These are phyloP conservation scores for Yarrowia sp. DNA, from an alignment of 805 yeast species.

Conservation along the genomic window DNA sequence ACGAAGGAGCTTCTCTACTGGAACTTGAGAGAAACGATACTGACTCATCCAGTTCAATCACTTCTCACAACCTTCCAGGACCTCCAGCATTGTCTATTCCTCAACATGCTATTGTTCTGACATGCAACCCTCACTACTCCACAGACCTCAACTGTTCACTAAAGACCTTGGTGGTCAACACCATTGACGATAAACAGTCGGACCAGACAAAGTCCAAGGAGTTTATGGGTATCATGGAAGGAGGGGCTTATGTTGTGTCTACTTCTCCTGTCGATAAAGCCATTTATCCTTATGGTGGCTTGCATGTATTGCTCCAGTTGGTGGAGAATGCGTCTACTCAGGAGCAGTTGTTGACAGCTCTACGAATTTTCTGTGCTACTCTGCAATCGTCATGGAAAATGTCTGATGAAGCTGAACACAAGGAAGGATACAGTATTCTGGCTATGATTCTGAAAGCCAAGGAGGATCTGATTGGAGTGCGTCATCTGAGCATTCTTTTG, in stretches of 20 bases:
- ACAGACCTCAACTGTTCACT: background rate
- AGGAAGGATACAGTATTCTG: conserved; percentile 17
- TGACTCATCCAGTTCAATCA: background rate
- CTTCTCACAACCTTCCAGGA: background rate
- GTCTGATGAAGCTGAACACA: conserved; percentile 21
- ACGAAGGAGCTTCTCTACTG: conserved; percentile 7
- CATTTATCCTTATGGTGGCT: conserved; percentile 22
- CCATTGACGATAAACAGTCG: background rate
- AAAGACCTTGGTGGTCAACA: conserved; percentile 1
- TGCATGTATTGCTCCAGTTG: background rate
- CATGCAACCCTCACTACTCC: conserved; percentile 6
- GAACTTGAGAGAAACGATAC: conserved; percentile 1
- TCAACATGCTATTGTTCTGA: conserved; percentile 2
- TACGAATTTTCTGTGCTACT: conserved; percentile 4
- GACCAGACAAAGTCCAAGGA: conserved; percentile 16
- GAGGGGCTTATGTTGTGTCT: background rate
- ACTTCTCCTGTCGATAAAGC: conserved; percentile 8
- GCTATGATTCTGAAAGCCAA: conserved; percentile 19
- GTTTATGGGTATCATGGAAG: conserved; percentile 17
- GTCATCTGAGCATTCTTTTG: conserved; percentile 47
- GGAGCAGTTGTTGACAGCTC: background rate
- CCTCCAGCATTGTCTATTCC: conserved; percentile 6
- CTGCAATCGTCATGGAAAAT: conserved; percentile 17
- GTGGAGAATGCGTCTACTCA: conserved; percentile 3
- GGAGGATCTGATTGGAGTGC: conserved; percentile 31